Base-by-base conservation (phyloP, 2,329 filamentous ascomycete species). In the Teratosphaeria zuluensis region DNA sequence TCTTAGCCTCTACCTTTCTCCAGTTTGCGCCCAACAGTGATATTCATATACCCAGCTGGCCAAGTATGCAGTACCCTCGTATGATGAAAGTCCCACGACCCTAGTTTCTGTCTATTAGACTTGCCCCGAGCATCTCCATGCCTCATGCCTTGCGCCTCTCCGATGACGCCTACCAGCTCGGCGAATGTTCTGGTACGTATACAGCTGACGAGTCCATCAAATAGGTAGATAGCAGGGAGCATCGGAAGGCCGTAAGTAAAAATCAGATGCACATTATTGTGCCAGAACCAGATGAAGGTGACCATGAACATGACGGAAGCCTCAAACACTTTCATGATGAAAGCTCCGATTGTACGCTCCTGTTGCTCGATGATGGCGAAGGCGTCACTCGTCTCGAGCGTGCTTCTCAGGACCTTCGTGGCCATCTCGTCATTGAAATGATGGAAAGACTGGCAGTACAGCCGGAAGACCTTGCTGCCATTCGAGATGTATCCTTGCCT, bases 291-390 rank as follows among this genome's bases (percentile, higher is more conserved):
- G 38, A 80, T 72, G 51, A 81, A 76, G 3, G 80, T 78, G 24
- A 86, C 61, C 48, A 86, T 70, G 35, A 83, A 81, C 1, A 77
- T 70, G 1, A 84, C 63, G 16, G 77, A 78, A 33, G 66, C 64
- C 55, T 74, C 72, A 32, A 68, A 55, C n/a, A 69, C 28, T 62
- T 75, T 70, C 53, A 74, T 60, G 4, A 64, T 9, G 7, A 75
- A 38, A 35, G 66, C 70, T 0, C 63, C 62, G 1, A 70, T 3
- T 2, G 63, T 61, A 0, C 87, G 82, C 64, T 86, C 84, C 70
- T 90, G 87, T n/a, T 90, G 78, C 73, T 90, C 87, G 62, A 90
- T 84, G 60, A 91, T 88, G 8, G 80, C 85, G 65, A 90, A 86
- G 0, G 82, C 87, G 61, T 87, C 80, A 56, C 82, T 81, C 0